Evolutionary conservation across 768 basidiomycete genomes (phyloP).

Genomic region (Suillus occidentalis): DNA sequence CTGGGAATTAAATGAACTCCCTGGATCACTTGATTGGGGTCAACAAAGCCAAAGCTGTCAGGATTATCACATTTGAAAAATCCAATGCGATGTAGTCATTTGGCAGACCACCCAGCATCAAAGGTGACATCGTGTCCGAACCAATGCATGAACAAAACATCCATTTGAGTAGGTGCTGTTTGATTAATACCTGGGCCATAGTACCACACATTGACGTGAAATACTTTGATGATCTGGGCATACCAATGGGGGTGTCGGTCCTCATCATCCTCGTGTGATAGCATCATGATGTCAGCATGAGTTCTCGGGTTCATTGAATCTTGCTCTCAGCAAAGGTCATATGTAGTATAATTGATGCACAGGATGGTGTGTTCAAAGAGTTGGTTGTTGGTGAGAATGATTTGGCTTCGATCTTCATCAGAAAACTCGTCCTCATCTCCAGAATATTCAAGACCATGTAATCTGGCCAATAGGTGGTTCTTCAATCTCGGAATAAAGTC

Average conservation of each 20-base stretch:
- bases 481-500: too few relatives aligned
- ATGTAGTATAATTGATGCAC: not conserved
- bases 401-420: not conserved
- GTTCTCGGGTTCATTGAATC: not conserved
- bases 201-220: not conserved
- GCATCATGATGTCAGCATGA: not conserved
- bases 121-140: constrained; percentile 28
- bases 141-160: constrained; percentile 40
- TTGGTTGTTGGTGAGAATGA: not conserved
- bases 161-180: not conserved
- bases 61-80: constrained; percentile 9
- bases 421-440: not conserved
- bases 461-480: too few relatives aligned
- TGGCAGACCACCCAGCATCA: constrained; percentile 24
- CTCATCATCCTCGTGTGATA: not conserved
- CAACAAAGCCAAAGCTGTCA: too few relatives aligned
- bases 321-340: not conserved
- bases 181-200: not conserved
- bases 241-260: not conserved
- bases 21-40: too few relatives aligned
- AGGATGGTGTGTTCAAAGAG: not conserved
- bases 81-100: constrained; percentile 34
- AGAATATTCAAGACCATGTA: not conserved
- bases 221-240: not conserved
- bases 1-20: too few relatives aligned